Evolutionary conservation across 2,329 filamentous ascomycete genomes (phyloP).

Genomic region (Neonectria sp.): DNA sequence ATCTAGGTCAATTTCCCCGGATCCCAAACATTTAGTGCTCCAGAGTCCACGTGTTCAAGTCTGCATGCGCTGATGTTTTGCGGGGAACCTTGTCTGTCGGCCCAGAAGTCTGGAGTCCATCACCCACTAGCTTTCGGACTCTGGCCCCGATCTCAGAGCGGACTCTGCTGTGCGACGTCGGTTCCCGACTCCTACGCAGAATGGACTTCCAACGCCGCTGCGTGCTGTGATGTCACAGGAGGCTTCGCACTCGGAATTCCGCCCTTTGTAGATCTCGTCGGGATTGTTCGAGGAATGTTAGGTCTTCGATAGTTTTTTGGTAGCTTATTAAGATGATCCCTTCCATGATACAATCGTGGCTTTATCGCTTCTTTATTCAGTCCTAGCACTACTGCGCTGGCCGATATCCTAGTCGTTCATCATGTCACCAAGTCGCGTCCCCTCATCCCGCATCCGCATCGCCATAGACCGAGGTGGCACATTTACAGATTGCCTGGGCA

Average conservation of each 20-base stretch:
- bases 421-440: neutral
- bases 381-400: neutral
- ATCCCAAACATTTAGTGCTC: neutral
- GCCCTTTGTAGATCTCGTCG: neutral
- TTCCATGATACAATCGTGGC: neutral
- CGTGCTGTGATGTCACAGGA: neutral
- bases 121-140: constrained; percentile 1
- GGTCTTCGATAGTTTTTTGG: neutral
- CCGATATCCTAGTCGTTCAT: neutral
- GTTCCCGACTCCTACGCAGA: neutral
- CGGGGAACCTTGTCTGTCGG: constrained; percentile 3
- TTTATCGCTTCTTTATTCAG: neutral
- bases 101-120: neutral
- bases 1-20: neutral
- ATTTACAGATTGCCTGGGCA: constrained; percentile 81
- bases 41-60: neutral
- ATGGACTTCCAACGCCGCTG: neutral
- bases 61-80: neutral
- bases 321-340: constrained; percentile 2
- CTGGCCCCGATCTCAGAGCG: neutral
- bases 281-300: neutral
- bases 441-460: constrained; percentile 44
- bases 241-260: constrained; percentile 13
- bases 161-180: constrained; percentile 8
- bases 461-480: constrained; percentile 62